Base-by-base conservation (phyloP, 345 rosid genomes). In the Gossypium herbaceum region DNA sequence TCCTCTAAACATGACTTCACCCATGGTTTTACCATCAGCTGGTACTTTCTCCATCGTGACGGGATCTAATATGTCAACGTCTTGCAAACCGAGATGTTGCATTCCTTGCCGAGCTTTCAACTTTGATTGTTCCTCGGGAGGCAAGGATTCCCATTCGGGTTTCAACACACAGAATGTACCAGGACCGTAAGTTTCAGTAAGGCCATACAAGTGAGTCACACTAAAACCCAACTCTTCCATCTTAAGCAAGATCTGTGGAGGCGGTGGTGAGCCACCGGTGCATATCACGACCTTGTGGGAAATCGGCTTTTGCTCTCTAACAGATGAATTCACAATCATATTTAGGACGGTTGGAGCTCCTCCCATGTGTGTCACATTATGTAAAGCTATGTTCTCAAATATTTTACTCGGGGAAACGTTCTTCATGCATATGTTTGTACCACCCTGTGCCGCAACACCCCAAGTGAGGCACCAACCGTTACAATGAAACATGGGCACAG, bases 401-500 rank as follows among this genome's bases (percentile, higher is more conserved):
- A 94, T 86, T 48, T 72, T 81, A 69, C 80, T 79, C 0, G 97
- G 85, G 12, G 86, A 61, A 71, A 90, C 88, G 44, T 88, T 90
- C 71, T 94, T 81, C 0, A 88, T 81, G 81, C 97, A 92, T 51
- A 94, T 75, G 76, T 88, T 94, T 0, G 91, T 90, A 54, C 97
- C 98, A 3, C 98, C 98, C 52, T 83, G 92, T 0, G 97, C 97
- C 0, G 97, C 93, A 48, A 94, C 77, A 10, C 96, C 98, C 98
- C 98, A 94, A 12, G 76, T 44, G 2, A 94, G 90, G 59, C 94
- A 90, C 97, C 98, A 92, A 0, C 97, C 97, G 7, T 92, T 94
- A 76, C 97, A 91, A 56, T 92, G 98, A 81, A 94, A 94, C 95
- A 94, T 91, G 0, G 98, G 98, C 12, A 94, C 94, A 0, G 94